Evolutionary conservation across 139 green algal species (phyloP), one percentile per base, ranked within the genome.

Genomic region (Coelastrella sp.): DNA sequence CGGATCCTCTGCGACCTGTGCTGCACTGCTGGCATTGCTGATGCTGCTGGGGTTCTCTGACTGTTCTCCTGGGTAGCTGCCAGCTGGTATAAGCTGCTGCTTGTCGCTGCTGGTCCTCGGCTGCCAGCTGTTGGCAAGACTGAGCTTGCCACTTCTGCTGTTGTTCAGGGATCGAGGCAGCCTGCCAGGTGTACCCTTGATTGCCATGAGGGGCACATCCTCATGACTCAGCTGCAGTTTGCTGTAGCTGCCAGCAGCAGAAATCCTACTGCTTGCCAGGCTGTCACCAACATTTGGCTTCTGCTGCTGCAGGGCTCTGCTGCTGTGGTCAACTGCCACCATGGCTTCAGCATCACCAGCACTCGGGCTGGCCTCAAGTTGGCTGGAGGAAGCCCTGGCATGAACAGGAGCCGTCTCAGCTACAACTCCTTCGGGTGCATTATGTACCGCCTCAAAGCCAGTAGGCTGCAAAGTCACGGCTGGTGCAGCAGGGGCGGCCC

Each of bases 211-310:
- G 4, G 83, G 83, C n/a, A 88, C 68, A 68, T 88, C 83, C 54
- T 88, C 83, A 11, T 88, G 83, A 73, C 83, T 88, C 7, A 88
- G 68, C 47, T 71, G 83, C 68, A 88, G 54, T 54, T 88, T 88
- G 19, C 56, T 81, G 68, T 64, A 65, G 32, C 82, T 17, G 80
- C 68, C 83, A 58, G 20, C 66, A 65, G 68, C 7, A 23, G 83
- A 80, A 5, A 19, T 23, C 23, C 64, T 66, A n/a, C 68, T 88
- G 56, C 58, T 22, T 66, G 66, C 57, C 83, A 80, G 17, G 54
- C 22, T 80, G 68, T 57, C 83, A 78, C 58, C 73, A 78, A 23
- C 73, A 32, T 32, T 10, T 54, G 73, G 14, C 74, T 32, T 8
- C 2, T 17, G 74, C 17, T 17, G 14, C 74, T 59, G 74, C 7